Evolutionary conservation across 345 rosid genomes (phyloP).

Genomic region (Eutrema yunnanense): DNA sequence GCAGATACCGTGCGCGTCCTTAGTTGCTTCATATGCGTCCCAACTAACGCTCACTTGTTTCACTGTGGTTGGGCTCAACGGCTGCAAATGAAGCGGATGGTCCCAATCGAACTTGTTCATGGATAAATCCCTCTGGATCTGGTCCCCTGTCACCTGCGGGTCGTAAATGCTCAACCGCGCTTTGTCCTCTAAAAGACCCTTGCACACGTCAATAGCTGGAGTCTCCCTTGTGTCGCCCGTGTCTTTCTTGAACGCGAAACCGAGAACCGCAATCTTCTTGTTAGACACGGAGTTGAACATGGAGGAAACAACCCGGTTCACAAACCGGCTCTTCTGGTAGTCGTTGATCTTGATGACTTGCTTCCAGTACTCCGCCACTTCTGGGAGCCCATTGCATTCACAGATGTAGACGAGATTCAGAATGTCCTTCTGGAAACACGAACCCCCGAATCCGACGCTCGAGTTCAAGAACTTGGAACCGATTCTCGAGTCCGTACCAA

Average conservation of each 20-base stretch:
- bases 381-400: conserved; percentile 72
- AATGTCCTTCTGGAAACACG: conserved; percentile 84
- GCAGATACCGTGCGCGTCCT: conserved; percentile 71
- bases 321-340: conserved; percentile 68
- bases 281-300: conserved; percentile 75
- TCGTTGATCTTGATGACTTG: conserved; percentile 81
- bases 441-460: conserved; percentile 87
- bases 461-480: conserved; percentile 78
- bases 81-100: conserved; percentile 77
- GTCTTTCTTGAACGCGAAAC: conserved; percentile 88
- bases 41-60: conserved; percentile 57
- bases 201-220: conserved; percentile 79
- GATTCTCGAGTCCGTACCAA: conserved; percentile 70
- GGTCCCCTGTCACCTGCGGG: conserved; percentile 71
- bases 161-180: conserved; percentile 71
- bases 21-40: conserved; percentile 70
- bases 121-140: conserved; percentile 59
- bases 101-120: conserved; percentile 82
- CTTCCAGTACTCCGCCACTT: conserved; percentile 76
- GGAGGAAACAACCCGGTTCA: conserved; percentile 67
- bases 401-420: conserved; percentile 69
- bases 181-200: conserved; percentile 67
- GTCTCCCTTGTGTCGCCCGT: conserved; percentile 85
- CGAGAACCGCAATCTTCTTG: conserved; percentile 70
- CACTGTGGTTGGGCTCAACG: conserved; percentile 45